Evolutionary conservation across 2,329 filamentous ascomycete species (phyloP), one percentile per base, ranked within the genome.

Genomic region (Colletotrichum tabaci): DNA sequence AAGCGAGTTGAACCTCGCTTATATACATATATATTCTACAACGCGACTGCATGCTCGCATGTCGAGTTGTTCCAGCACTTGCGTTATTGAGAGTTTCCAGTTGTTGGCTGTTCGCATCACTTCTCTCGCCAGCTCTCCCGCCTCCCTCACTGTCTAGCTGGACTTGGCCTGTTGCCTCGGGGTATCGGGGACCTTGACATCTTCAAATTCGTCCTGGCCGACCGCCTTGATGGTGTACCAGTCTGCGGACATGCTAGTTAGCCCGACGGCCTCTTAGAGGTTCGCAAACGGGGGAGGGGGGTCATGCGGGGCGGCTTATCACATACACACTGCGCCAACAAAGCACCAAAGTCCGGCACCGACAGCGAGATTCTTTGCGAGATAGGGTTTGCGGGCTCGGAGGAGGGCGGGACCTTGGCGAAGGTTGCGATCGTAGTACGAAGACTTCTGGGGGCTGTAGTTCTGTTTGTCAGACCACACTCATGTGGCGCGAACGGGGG

Each of bases 131-230:
- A 21, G n/a, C 52, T 42, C 42, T 23, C 2, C 3, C 35, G 35
- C 35, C 35, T 38, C 30, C 13, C 30, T 7, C 6, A 6, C 40
- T 21, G 9, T 15, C 35, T 66, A 81, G 72, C 80, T 82, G 42
- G 78, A 71, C 55, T 83, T 80, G 49, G 83, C 78, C n/a, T 85
- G 81, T 71, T 87, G 84, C 61, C 83, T 81, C 58, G 94, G 92
- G 63, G 88, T 86, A 80, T 94, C 93, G 38, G 96, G 96, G 47
- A 98, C 92, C 80, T 94, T 92, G 77, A 98, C 95, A 80, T 99
- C 96, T 69, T 95, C 94, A 84, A 99, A 99, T 76, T 98, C 94
- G 82, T 98, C 96, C 83, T 98, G 96, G 53, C 96, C 94, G 79
- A 99, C 93, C 66, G 94, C 94, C 75, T 87, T 89, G 80, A 99